Conservation (phyloP, 2,329 filamentous ascomycete genomes). For the Colletotrichum tropicale region DNA sequence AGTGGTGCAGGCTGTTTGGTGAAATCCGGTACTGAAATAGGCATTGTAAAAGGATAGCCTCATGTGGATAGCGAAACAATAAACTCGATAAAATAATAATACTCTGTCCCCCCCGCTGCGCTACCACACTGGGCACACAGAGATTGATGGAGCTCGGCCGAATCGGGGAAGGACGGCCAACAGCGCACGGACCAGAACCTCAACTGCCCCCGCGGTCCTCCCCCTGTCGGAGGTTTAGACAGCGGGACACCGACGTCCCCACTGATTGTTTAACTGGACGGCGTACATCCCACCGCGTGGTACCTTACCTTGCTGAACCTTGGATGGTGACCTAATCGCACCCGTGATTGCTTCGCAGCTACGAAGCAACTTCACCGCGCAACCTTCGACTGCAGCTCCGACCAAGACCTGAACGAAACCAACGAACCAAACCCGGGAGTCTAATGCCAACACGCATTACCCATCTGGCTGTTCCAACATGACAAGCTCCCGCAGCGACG, state of each 20-base stretch:
- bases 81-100: too few relatives aligned
- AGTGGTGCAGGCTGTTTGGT: too few relatives aligned
- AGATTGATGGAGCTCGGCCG: not conserved
- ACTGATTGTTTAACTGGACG: slow-evolving; percentile 12
- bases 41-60: too few relatives aligned
- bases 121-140: too few relatives aligned
- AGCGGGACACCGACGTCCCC: not conserved
- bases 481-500: not conserved
- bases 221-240: slow-evolving; percentile 1
- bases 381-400: not conserved
- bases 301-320: not conserved
- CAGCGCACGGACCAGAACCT: not conserved
- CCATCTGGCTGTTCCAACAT: not conserved
- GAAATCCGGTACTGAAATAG: too few relatives aligned
- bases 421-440: not conserved
- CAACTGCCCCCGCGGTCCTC: not conserved
- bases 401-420: not conserved
- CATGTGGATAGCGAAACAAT: too few relatives aligned
- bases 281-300: not conserved
- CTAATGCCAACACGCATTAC: not conserved
- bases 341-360: slow-evolving; percentile 9
- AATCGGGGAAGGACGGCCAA: not conserved
- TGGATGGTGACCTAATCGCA: slow-evolving; percentile 16
- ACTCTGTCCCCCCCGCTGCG: too few relatives aligned
- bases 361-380: not conserved